Evolutionary conservation across 352 stramenopile genomes (phyloP), one percentile per base, ranked within the genome.

Genomic region (Globisporangium barbulae): DNA sequence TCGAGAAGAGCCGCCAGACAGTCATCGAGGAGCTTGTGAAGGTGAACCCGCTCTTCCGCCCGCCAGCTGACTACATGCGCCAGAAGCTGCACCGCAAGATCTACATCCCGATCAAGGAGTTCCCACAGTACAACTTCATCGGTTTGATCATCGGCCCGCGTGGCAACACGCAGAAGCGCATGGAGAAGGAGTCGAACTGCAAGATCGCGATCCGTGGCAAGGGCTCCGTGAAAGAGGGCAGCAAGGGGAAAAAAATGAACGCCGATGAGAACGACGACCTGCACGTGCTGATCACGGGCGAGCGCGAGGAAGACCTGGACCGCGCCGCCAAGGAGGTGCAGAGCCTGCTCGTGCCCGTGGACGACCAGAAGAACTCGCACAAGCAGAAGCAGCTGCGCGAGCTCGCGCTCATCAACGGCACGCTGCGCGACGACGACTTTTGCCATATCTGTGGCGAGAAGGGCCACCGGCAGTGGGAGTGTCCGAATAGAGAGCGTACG

Each of bases 111-210:
- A 81, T 98, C 45, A 96, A 98, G 47, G 92, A 99, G 45, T 98
- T 97, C 83, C 98, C 98, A 0, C 96, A 87, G 5, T 99, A 99
- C 82, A 99, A 99, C 76, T 99, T 99, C 74, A 99, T 99, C 53
- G 97, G 96, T 3, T 74, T 99, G 35, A 99, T 99, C 73, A 99
- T 99, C 59, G 98, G 97, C 13, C 97, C 98, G 3, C 86, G 98
- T 15, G 98, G 97, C 10, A 99, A 99, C 71, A 99, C 97, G 19
- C 97, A 99, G 72, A 99, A 99, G 73, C 96, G 98, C 56, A 97
- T 99, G 86, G 97, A 99, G 76, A 88, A 89, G 45, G 97, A 99
- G 73, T 99, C 97, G 6, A 97, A 97, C 59, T 99, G 97, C 81
- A 99, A 99, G 78, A 99, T 99, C 73, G 94, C 96, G 48, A 99